phyloP scores from a whole-genome alignment of 257 asterid genomes.

The Solanum phureja region DNA sequence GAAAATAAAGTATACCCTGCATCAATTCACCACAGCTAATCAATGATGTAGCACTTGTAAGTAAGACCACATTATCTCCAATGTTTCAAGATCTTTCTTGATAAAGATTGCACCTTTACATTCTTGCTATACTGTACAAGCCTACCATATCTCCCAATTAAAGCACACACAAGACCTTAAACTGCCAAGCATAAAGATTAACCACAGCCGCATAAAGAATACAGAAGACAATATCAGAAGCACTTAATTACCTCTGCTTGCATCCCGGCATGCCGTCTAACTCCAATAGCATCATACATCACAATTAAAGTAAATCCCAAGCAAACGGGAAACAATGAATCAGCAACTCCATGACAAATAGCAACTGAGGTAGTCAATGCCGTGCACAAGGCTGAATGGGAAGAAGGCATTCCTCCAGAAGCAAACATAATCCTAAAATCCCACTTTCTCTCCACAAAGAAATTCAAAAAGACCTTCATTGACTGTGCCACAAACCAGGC shows the following conservation, averaged over 20 bases:
- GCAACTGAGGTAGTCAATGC: conserved; percentile 88
- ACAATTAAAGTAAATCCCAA: conserved; percentile 82
- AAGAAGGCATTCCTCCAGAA: conserved; percentile 89
- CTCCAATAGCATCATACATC: conserved; percentile 93
- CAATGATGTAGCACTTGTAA: not conserved
- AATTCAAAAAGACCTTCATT: conserved; percentile 63
- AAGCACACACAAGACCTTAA: not conserved
- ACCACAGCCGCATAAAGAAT: not conserved
- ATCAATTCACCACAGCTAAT: not conserved
- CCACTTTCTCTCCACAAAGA: conserved; percentile 78
- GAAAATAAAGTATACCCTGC: not conserved
- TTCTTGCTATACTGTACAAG: not conserved
- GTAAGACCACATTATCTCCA: not conserved
- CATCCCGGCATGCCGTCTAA: conserved; percentile 87
- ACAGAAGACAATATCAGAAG: not conserved
- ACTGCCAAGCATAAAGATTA: not conserved
- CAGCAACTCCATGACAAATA: conserved; percentile 78
- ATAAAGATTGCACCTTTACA: not conserved
- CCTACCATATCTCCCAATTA: not conserved
- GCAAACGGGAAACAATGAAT: conserved; percentile 80
- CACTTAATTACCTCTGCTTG: conserved; percentile 60
- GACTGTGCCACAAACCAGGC: conserved; percentile 75
- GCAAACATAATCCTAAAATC: conserved; percentile 65
- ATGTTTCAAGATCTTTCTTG: not conserved
- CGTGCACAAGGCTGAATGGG: conserved; percentile 86